phyloP scores from a whole-genome alignment of 345 rosid species.

The Lagerstroemia speciosa region DNA sequence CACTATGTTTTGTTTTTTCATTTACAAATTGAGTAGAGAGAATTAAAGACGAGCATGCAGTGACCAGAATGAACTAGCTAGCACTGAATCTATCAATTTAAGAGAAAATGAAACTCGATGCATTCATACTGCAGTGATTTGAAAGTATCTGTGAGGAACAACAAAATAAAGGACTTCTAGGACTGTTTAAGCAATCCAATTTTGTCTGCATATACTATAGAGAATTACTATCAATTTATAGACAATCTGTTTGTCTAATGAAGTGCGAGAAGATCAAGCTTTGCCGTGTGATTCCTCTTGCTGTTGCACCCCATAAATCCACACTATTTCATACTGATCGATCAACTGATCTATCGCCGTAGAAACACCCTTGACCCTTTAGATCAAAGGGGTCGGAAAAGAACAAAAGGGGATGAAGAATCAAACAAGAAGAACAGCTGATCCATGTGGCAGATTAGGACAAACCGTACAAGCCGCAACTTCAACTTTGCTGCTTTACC shows the following conservation, averaged over 20 bases:
- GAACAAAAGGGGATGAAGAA: conserved; percentile 8
- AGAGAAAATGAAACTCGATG: background rate
- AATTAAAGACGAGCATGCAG: background rate
- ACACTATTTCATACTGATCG: conserved; percentile 9
- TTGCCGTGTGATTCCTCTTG: background rate
- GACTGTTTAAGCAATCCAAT: background rate
- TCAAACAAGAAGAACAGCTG: conserved; percentile 4
- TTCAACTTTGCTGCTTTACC: conserved; percentile 28
- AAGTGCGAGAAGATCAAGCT: background rate
- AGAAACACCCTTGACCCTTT: conserved; percentile 10
- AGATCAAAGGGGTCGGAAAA: background rate
- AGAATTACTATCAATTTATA: background rate
- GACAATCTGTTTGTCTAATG: background rate
- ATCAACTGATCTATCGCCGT: conserved; percentile 19
- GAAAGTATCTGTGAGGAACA: background rate
- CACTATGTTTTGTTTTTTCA: background rate
- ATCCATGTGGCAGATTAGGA: conserved; percentile 6
- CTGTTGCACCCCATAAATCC: conserved; percentile 12
- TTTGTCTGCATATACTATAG: background rate
- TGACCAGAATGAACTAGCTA: background rate
- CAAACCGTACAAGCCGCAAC: conserved; percentile 12
- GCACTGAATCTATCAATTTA: background rate
- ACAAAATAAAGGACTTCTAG: background rate
- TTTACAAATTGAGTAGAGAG: background rate
- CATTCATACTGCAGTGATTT: background rate